These are phyloP conservation scores for Daldinia decipiens DNA, from an alignment of 495 filamentous ascomycete species.

Conservation along the genomic window DNA sequence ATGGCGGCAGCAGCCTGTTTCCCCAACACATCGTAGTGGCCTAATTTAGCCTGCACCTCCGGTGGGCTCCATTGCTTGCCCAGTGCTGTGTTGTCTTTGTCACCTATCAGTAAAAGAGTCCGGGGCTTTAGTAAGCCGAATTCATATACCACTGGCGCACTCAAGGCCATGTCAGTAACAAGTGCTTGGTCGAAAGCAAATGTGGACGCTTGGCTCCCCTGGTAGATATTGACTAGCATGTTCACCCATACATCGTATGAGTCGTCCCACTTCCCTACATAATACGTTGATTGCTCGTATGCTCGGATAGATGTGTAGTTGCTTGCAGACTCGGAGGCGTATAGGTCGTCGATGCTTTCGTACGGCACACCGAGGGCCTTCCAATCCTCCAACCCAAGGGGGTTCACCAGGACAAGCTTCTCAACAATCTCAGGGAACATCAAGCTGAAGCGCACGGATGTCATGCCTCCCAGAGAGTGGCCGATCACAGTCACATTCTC, in stretches of 20 bases:
- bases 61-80: slow-evolving; percentile 59
- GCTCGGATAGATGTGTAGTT: slow-evolving; percentile 51
- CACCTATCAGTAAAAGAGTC: slow-evolving; percentile 55
- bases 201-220: slow-evolving; percentile 44
- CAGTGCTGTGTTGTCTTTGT: slow-evolving; percentile 57
- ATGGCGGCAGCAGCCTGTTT: slow-evolving; percentile 53
- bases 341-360: slow-evolving; percentile 45
- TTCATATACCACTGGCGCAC: slow-evolving; percentile 57
- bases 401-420: slow-evolving; percentile 50
- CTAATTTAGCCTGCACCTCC: slow-evolving; percentile 51
- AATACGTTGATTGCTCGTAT: slow-evolving; percentile 60
- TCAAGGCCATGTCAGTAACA: slow-evolving; percentile 57
- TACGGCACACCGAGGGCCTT: slow-evolving; percentile 56
- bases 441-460: slow-evolving; percentile 54
- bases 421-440: slow-evolving; percentile 52
- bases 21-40: slow-evolving; percentile 55
- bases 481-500: slow-evolving; percentile 54
- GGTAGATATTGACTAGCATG: slow-evolving; percentile 58
- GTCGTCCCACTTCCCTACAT: slow-evolving; percentile 50
- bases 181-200: slow-evolving; percentile 53
- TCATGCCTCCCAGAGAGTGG: slow-evolving; percentile 61
- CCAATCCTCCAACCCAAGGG: slow-evolving; percentile 60
- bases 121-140: slow-evolving; percentile 48
- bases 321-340: slow-evolving; percentile 44
- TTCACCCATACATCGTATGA: slow-evolving; percentile 58